These are phyloP conservation scores for Babesia caballi DNA, from an alignment of 169 alveolate species.

Conservation along the genomic window DNA sequence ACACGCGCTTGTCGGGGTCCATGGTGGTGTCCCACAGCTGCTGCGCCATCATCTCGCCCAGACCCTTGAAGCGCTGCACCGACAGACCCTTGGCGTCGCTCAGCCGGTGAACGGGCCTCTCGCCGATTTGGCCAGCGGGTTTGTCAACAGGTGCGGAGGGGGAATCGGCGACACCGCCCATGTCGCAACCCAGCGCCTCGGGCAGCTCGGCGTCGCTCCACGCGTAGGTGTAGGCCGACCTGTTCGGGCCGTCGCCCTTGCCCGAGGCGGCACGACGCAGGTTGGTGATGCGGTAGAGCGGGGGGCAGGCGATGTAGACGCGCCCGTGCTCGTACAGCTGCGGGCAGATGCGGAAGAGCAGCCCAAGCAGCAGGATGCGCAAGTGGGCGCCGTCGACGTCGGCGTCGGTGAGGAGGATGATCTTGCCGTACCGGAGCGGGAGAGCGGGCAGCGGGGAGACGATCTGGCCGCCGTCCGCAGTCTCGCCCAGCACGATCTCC, in stretches of 20 bases:
- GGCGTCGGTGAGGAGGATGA: constrained; percentile 81
- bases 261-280: constrained; percentile 8
- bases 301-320: constrained; percentile 82
- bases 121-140: not conserved
- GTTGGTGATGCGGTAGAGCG: constrained; percentile 73
- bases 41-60: constrained; percentile 84
- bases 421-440: constrained; percentile 71
- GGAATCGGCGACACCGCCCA: not conserved
- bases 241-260: constrained; percentile 29
- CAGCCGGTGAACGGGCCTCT: not conserved
- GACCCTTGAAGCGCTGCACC: constrained; percentile 81
- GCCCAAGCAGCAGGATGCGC: constrained; percentile 70
- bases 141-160: not conserved
- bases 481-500: not conserved
- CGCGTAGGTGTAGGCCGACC: constrained; percentile 59
- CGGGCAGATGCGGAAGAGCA: constrained; percentile 73
- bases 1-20: constrained; percentile 75
- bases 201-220: constrained; percentile 60
- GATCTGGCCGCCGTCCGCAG: constrained; percentile 27
- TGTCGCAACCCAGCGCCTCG: constrained; percentile 39
- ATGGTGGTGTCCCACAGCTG: constrained; percentile 83
- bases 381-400: constrained; percentile 85
- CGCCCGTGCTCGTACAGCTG: constrained; percentile 68
- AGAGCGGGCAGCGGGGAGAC: constrained; percentile 8
- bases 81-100: constrained; percentile 33